These are phyloP conservation scores for Euphorbia celastroides DNA, from an alignment of 441 rosid genomes.

Conservation along the genomic window DNA sequence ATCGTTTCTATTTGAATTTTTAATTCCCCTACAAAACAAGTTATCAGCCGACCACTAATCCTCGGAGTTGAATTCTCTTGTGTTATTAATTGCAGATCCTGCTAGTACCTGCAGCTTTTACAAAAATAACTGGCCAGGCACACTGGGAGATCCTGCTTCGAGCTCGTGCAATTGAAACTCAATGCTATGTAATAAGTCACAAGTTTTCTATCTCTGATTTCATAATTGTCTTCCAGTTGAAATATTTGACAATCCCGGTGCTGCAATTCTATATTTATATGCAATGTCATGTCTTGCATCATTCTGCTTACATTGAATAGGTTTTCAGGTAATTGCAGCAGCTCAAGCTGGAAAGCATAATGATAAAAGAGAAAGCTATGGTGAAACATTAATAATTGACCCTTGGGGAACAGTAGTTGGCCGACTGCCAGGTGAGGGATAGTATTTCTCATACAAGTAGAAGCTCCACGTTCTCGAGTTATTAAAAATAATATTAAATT, in stretches of 20 bases:
- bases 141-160: conserved; percentile 98
- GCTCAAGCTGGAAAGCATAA: conserved; percentile 91
- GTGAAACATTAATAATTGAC: conserved; percentile 86
- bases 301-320: conserved; percentile 9
- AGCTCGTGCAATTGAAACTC: conserved; percentile 91
- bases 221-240: not conserved
- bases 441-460: not conserved
- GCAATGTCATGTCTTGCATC: not conserved
- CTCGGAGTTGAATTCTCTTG: not conserved
- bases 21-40: not conserved
- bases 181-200: conserved; percentile 65
- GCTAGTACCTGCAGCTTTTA: conserved; percentile 88
- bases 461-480: not conserved
- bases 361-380: conserved; percentile 81
- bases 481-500: not conserved
- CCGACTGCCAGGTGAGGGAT: conserved; percentile 62
- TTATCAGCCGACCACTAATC: conserved; percentile 12
- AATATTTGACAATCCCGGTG: not conserved
- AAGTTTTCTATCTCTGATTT: not conserved
- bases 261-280: not conserved
- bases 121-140: conserved; percentile 82
- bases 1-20: not conserved
- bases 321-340: conserved; percentile 77
- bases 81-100: conserved; percentile 46
- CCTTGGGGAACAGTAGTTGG: conserved; percentile 92